These are phyloP conservation scores for Phytophthora macrochlamydospora DNA, from an alignment of 352 stramenopile species.

Conservation along the genomic window DNA sequence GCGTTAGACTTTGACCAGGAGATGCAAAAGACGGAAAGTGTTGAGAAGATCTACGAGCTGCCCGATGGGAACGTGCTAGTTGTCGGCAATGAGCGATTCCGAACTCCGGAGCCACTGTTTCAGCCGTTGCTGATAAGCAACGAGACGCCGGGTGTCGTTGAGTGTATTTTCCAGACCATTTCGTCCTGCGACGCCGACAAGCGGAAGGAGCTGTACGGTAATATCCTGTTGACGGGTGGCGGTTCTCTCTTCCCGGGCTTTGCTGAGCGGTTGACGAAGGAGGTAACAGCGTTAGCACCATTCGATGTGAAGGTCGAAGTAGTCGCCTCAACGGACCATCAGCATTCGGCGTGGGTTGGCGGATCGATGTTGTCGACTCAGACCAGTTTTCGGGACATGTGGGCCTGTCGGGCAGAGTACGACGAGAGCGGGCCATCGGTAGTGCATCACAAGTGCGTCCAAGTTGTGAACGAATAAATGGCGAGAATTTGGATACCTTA, in stretches of 20 bases:
- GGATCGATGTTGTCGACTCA: conserved; percentile 96
- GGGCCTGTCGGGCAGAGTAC: conserved; percentile 98
- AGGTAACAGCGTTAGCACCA: conserved; percentile 89
- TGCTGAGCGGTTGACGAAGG: conserved; percentile 92
- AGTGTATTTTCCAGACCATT: conserved; percentile 74
- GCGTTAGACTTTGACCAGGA: no score
- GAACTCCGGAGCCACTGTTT: conserved; percentile 96
- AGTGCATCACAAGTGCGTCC: conserved; percentile 97
- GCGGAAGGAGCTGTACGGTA: conserved; percentile 94
- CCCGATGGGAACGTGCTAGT: conserved; percentile 95
- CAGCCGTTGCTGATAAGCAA: conserved; percentile 93
- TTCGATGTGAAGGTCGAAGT: conserved; percentile 97
- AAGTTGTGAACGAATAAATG: conserved; percentile 31
- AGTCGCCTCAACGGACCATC: conserved; percentile 90
- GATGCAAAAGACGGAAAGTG: no score
- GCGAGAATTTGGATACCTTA: no score
- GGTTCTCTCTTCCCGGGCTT: conserved; percentile 97
- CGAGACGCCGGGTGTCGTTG: conserved; percentile 85
- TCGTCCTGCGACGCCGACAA: conserved; percentile 94
- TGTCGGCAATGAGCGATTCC: conserved; percentile 96
- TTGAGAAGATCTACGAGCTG: no score
- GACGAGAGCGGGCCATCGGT: conserved; percentile 96
- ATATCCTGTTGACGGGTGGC: conserved; percentile 97
- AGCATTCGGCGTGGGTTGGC: conserved; percentile 98
- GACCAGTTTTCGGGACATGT: conserved; percentile 98